Evolutionary conservation across 78 protist genomes (phyloP).

Genomic region (Isochrysis galbana): DNA sequence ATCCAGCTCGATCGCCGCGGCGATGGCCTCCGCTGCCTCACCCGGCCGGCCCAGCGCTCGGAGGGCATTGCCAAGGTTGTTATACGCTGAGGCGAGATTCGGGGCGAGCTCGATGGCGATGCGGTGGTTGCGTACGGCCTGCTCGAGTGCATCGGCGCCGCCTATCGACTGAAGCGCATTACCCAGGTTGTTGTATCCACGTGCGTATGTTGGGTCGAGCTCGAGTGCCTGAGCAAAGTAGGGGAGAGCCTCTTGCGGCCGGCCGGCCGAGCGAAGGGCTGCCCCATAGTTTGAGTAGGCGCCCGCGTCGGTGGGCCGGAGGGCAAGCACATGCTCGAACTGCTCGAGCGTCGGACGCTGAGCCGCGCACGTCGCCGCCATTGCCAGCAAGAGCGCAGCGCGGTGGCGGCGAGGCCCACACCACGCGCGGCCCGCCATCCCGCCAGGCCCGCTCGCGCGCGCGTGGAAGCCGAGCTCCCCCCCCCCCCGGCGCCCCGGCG

Average conservation of each 20-base stretch:
- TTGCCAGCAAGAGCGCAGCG: too few relatives aligned
- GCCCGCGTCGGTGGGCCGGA: neutral
- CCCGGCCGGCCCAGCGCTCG: neutral
- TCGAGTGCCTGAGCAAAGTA: neutral
- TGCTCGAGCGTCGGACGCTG: slow-evolving; percentile 10
- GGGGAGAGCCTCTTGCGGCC: neutral
- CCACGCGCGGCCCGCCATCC: too few relatives aligned
- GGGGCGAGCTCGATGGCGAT: neutral
- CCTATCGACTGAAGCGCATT: neutral
- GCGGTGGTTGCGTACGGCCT: neutral
- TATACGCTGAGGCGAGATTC: neutral
- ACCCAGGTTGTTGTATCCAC: neutral
- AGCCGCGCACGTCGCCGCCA: too few relatives aligned
- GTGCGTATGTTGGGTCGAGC: neutral
- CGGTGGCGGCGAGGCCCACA: too few relatives aligned
- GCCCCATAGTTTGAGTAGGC: neutral
- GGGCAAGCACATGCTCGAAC: neutral
- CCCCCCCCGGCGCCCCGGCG: too few relatives aligned
- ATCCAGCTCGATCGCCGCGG: neutral
- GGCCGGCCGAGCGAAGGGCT: neutral
- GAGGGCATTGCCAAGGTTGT: neutral
- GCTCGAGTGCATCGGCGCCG: neutral
- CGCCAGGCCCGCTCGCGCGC: too few relatives aligned
- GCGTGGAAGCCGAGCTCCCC: too few relatives aligned
- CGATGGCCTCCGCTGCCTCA: neutral